Conservation (phyloP, 768 basidiomycete species). For the Daedaleopsis nitida region DNA sequence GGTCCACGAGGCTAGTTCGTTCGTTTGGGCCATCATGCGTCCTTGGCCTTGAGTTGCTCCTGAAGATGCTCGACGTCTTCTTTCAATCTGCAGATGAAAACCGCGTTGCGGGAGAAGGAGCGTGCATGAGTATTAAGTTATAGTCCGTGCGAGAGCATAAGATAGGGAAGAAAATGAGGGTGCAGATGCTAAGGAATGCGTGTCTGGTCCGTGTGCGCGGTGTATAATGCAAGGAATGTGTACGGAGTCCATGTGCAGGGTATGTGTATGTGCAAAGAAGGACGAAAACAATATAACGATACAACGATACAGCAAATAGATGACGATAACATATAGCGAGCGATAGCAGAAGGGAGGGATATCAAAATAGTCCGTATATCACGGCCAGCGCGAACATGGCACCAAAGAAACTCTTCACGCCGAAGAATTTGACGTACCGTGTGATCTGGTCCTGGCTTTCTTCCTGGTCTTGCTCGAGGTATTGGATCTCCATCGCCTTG, state of each 20-base stretch:
- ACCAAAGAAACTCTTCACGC: constrained; percentile 57
- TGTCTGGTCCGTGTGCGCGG: background rate
- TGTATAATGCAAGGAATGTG: constrained; percentile 27
- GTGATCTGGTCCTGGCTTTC: constrained; percentile 75
- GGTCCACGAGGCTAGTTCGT: constrained; percentile 36
- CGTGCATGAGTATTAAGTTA: constrained; percentile 24
- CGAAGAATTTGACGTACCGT: constrained; percentile 71
- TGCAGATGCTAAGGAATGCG: constrained; percentile 20
- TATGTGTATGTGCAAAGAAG: constrained; percentile 11
- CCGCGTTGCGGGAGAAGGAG: constrained; percentile 14
- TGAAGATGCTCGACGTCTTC: constrained; percentile 59
- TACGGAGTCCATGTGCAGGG: background rate
- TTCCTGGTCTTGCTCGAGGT: constrained; percentile 78
- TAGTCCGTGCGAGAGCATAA: constrained; percentile 14
- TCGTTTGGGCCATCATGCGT: constrained; percentile 11
- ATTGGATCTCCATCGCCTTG: constrained; percentile 81
- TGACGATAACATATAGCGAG: constrained; percentile 22
- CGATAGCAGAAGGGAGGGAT: constrained; percentile 4
- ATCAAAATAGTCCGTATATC: constrained; percentile 45
- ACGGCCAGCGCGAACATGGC: constrained; percentile 54
- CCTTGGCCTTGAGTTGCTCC: constrained; percentile 42
- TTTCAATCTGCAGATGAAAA: constrained; percentile 53
- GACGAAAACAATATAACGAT: constrained; percentile 26
- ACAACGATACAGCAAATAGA: constrained; percentile 12
- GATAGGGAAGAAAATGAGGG: constrained; percentile 31